Evolutionary conservation across 108 stramenopile genomes (phyloP), one percentile per base, ranked within the genome.

Genomic region (Chaetoceros tenuissimus): DNA sequence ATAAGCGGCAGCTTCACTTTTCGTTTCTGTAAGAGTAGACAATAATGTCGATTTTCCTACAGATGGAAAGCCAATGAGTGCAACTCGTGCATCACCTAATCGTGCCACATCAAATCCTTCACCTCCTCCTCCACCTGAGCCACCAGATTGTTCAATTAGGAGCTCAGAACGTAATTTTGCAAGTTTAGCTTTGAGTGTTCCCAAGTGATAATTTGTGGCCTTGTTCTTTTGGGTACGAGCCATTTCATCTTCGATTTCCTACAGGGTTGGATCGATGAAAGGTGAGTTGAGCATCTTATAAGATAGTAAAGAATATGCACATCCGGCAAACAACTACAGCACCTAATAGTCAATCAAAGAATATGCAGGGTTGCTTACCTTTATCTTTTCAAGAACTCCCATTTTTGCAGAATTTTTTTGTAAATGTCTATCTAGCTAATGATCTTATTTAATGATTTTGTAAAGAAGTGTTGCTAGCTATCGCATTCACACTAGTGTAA

Each of bases 141-240:
- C 84, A n/a, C 87, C 87, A 2, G 85, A 79, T 46, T 92, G 75
- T 55, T 87, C 89, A 50, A 92, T 73, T 46, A 98, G 79, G n/a
- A 98, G 74, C 48, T 98, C 94, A 48, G 80, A 87, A 27, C 97
- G 85, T 24, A 99, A 73, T 70, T 92, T 92, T 34, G 98, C 96
- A 28, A 99, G 76, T 45, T 97, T 97, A 28, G 98, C 98, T 71
- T 99, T 99, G 58, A 99, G 90, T 20, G 94, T 90, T 43, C 99
- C 98, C 48, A 87, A 55, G 51, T 89, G 87, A 63, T 88, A 94
- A 58, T 88, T 83, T 2, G 88, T 89, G 22, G 87, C 86, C 59
- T 85, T 85, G 67, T 87, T 87, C 59, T 90, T 90, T 78, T 90
- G 88, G 63, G 88, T 86, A 53, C 97, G 76, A 53, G 90, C 82